Conservation (phyloP, 495 filamentous ascomycete genomes). For the Hypoxylon trugodes region DNA sequence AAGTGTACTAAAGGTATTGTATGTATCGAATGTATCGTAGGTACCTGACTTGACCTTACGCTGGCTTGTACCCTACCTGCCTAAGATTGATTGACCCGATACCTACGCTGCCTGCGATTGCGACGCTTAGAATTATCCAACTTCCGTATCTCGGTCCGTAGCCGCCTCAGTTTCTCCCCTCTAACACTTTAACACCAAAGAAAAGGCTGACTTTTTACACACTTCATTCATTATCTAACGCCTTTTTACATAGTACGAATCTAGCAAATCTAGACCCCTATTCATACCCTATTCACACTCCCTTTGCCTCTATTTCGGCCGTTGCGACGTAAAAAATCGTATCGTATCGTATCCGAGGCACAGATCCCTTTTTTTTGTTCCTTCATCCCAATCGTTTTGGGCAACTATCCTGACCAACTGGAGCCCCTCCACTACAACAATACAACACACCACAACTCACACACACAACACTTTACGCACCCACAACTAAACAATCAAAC, state of each 20-base stretch:
- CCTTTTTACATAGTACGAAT: too few species aligned
- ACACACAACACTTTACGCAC: too few species aligned
- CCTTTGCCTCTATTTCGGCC: background rate
- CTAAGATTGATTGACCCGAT: background rate
- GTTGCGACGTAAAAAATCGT: conserved; percentile 16
- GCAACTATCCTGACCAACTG: background rate
- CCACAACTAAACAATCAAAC: background rate
- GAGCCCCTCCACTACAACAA: conserved; percentile 9
- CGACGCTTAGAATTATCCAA: conserved; percentile 14
- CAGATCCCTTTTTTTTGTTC: conserved; percentile 22
- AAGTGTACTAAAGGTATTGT: too few species aligned
- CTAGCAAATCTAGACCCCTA: conserved; percentile 2
- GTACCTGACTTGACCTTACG: background rate
- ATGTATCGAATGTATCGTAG: too few species aligned
- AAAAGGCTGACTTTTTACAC: conserved; percentile 4
- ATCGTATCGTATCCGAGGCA: conserved; percentile 17
- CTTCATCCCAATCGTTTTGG: conserved; percentile 10
- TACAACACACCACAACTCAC: conserved; percentile 7
- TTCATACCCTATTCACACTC: background rate
- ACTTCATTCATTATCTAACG: conserved; percentile 9
- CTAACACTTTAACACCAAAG: too few species aligned
- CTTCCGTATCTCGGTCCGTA: conserved; percentile 23
- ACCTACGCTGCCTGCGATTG: background rate
- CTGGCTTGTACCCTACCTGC: background rate
- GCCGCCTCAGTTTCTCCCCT: conserved; percentile 12